Percentiles rank a stretch among this genome's conserved stretches.
Conservation (phyloP, 2,329 filamentous ascomycete genomes). For the Cytospora piceicola region DNA sequence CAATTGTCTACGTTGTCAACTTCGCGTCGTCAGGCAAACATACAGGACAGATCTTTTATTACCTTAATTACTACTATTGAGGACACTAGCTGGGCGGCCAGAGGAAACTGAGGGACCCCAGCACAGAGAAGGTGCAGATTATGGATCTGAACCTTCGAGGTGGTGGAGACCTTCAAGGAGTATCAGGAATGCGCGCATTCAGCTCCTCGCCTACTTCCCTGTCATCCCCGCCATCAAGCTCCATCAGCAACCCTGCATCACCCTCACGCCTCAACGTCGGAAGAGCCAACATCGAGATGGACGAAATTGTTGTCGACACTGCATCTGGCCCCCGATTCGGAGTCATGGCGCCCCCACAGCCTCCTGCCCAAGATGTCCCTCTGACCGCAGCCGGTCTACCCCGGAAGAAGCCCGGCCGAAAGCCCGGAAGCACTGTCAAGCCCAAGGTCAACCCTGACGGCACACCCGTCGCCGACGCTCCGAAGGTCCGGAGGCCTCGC, state of each 20-base stretch:
- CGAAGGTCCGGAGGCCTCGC: slow-evolving; percentile 56
- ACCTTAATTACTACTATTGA: background rate
- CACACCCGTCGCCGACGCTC: slow-evolving; percentile 46
- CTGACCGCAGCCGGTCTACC: slow-evolving; percentile 62
- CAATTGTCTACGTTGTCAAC: background rate
- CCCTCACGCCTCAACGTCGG: slow-evolving; percentile 44
- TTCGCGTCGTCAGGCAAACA: background rate
- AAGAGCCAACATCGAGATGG: slow-evolving; percentile 47
- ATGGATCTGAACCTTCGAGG: slow-evolving; percentile 16
- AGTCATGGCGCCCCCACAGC: slow-evolving; percentile 36
- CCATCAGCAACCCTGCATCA: slow-evolving; percentile 54
- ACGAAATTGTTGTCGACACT: slow-evolving; percentile 55
- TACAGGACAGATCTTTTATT: background rate
- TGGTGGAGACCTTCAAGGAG: slow-evolving; percentile 35
- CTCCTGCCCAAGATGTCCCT: slow-evolving; percentile 47
- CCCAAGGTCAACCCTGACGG: slow-evolving; percentile 45
- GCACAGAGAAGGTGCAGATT: background rate
- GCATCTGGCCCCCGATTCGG: slow-evolving; percentile 42
- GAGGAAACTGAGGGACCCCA: background rate
- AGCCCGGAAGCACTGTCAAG: slow-evolving; percentile 61
- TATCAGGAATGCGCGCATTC: slow-evolving; percentile 37
- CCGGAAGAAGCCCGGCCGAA: slow-evolving; percentile 67
- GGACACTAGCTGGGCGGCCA: background rate
- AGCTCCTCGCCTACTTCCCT: slow-evolving; percentile 54
- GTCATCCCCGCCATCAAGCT: slow-evolving; percentile 56